phyloP scores from a whole-genome alignment of 2,329 filamentous ascomycete species.

The Beauveria scarabaeidicola region DNA sequence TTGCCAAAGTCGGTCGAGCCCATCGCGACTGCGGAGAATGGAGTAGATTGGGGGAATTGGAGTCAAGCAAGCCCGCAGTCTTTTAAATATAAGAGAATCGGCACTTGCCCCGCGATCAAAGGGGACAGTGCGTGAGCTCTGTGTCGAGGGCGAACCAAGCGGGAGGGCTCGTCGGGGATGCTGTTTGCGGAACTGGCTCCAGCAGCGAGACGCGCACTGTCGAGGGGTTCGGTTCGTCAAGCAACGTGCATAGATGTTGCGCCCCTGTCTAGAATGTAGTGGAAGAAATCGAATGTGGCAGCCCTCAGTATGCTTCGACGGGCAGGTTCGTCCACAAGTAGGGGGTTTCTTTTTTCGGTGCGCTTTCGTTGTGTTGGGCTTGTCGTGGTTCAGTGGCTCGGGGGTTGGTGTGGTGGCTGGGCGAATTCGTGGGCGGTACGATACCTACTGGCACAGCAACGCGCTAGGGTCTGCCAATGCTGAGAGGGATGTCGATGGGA shows the following conservation, averaged over 20 bases:
- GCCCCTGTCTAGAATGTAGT: neutral
- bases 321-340: neutral
- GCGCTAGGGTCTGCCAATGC: neutral
- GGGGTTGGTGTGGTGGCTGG: neutral
- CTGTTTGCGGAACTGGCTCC: conserved; percentile 8
- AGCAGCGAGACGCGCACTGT: neutral
- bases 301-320: neutral
- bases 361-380: neutral
- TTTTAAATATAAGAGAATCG: neutral
- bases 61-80: neutral
- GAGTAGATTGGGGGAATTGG: neutral
- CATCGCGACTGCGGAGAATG: conserved; percentile 35
- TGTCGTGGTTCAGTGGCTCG: neutral
- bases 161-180: neutral
- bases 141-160: conserved; percentile 7
- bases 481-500: neutral
- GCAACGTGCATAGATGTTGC: neutral
- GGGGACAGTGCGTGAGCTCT: neutral
- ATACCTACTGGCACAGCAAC: conserved; percentile 8
- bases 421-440: neutral
- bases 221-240: neutral
- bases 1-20: conserved; percentile 55
- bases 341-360: neutral
- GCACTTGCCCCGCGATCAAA: neutral
- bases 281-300: neutral